Percentiles rank a stretch among this genome's conserved stretches.
Evolutionary conservation across 148 eudicot genomes (phyloP).

Genomic region (Camellia granthamiana): DNA sequence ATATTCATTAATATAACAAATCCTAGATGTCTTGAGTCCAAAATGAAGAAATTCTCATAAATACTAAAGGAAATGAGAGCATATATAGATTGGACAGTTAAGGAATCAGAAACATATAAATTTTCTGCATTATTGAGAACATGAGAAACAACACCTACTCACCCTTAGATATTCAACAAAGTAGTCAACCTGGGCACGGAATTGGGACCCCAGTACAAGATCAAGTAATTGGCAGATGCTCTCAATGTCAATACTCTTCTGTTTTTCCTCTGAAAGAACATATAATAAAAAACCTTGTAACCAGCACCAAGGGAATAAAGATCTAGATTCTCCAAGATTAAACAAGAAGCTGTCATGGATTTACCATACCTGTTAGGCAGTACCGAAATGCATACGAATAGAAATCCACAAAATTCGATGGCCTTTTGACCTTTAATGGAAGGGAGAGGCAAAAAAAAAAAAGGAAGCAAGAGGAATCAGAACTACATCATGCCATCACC

Average conservation of each 20-base stretch:
- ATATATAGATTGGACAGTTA: neutral
- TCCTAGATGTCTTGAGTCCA: neutral
- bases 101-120: conserved; percentile 6
- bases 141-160: conserved; percentile 17
- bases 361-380: conserved; percentile 79
- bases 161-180: conserved; percentile 72
- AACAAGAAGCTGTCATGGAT: neutral
- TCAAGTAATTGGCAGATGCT: conserved; percentile 84
- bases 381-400: conserved; percentile 77
- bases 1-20: neutral
- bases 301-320: conserved; percentile 1
- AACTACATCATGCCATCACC: neutral
- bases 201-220: conserved; percentile 75
- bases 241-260: conserved; percentile 91
- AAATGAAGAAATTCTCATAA: neutral
- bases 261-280: conserved; percentile 75
- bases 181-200: conserved; percentile 69
- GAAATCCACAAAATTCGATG: conserved; percentile 65
- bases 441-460: neutral
- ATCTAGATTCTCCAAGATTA: neutral
- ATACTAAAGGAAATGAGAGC: conserved; percentile 3
- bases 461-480: conserved; percentile 9
- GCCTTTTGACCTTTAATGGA: conserved; percentile 60
- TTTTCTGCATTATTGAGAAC: neutral
- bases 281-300: conserved; percentile 9